Evolutionary conservation across 257 asterid species (phyloP), one percentile per base, ranked within the genome.

Genomic region (Capsicum chinense): DNA sequence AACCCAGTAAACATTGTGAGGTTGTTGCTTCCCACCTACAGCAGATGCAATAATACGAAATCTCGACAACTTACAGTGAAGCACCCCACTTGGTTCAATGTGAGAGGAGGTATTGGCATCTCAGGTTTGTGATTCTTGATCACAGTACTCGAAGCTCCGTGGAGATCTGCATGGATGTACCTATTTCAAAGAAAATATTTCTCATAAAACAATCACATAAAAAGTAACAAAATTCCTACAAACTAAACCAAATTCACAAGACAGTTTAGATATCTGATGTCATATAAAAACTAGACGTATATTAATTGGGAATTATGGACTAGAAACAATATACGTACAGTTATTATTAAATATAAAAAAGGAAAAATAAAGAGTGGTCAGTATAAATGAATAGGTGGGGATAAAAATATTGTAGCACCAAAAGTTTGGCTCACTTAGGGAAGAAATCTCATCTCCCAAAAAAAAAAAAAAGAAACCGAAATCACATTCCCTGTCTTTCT

Each of bases 81-180:
- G 92, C 97, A 91, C 86, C 99, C 99, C 47, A 97, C 92, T 88
- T 97, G 99, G 92, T 95, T 97, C 92, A 97, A 85, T 86, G 98
- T 94, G 85, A 96, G 95, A 86, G 98, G 99, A 84, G 99, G 98
- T 58, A 97, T 97, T 78, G 95, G 94, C 86, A 74, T 81, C 73
- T 92, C 98, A 8, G 97, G 97, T 86, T 92, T 97, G 91, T 97
- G 99, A 90, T 95, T 95, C 94, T 95, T 97, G 88, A 97, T 97
- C 87, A 97, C 95, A 47, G 98, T 97, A 87, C 99, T 97, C 74
- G 99, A 93, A 83, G 99, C 99, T 82, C 99, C 99, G 86, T 97
- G 98, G 80, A 97, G 98, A 26, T 97, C 98, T 50, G 99, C 99
- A 87, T 97, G 99, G 79, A 95, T 92, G 86, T 97, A 97, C 95